These are phyloP conservation scores for Odontarrhena argentea DNA, from an alignment of 345 rosid species.

Conservation along the genomic window DNA sequence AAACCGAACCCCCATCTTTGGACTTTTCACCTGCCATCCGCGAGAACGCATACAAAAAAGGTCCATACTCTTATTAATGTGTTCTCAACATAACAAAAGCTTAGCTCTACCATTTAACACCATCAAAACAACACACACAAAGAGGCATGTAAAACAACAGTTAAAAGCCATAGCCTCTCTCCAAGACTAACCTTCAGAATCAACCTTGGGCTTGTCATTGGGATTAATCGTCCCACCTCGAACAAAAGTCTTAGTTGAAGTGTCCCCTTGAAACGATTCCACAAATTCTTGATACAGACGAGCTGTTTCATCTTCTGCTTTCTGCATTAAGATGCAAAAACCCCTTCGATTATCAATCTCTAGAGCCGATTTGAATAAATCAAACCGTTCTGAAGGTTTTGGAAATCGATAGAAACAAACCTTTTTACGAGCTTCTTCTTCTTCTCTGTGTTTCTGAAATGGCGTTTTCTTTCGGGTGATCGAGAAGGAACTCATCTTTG, in stretches of 20 bases:
- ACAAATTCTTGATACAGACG: slow-evolving; percentile 90
- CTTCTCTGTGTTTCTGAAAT: slow-evolving; percentile 96
- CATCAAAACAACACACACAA: slow-evolving; percentile 42
- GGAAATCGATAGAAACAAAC: slow-evolving; percentile 31
- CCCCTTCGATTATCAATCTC: slow-evolving; percentile 1
- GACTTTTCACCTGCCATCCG: slow-evolving; percentile 99
- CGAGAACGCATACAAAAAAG: slow-evolving; percentile 93
- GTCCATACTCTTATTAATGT: slow-evolving; percentile 90
- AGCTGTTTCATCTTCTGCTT: slow-evolving; percentile 96
- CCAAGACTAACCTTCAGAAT: slow-evolving; percentile 74
- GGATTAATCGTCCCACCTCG: slow-evolving; percentile 95
- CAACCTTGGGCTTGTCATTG: slow-evolving; percentile 60
- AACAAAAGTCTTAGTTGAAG: slow-evolving; percentile 75
- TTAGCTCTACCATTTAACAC: slow-evolving; percentile 57
- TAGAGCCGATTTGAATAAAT: too few species aligned
- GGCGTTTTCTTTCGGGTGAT: slow-evolving; percentile 94
- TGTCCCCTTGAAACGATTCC: slow-evolving; percentile 92
- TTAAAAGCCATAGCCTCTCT: background rate
- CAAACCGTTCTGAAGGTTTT: background rate
- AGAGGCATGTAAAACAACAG: slow-evolving; percentile 9
- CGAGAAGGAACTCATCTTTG: slow-evolving; percentile 85
- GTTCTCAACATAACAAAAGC: slow-evolving; percentile 56
- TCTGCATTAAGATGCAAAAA: slow-evolving; percentile 41
- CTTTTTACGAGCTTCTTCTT: slow-evolving; percentile 98
- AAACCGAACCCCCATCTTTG: slow-evolving; percentile 96